Evolutionary conservation across 2,329 filamentous ascomycete species (phyloP).

Genomic region (Pseudocercospora musae): DNA sequence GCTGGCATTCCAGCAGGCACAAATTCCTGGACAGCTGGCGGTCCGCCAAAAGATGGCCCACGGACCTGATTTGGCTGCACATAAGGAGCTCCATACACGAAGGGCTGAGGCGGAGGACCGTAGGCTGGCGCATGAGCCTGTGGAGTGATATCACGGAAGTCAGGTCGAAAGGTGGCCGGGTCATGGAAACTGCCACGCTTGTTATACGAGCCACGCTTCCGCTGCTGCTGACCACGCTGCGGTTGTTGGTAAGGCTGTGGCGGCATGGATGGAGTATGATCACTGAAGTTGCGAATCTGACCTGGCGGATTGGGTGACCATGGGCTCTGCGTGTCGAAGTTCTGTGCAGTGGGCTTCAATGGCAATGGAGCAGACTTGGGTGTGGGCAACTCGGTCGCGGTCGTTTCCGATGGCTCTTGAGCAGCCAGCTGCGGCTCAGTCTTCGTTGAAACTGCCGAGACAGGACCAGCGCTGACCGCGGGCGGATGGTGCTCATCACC

Average conservation of each 20-base stretch:
- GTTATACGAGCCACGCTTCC: conserved; percentile 9
- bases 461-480: neutral
- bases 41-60: conserved; percentile 1
- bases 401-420: neutral
- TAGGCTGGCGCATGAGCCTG: neutral
- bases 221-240: neutral
- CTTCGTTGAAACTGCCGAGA: neutral
- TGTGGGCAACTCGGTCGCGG: neutral
- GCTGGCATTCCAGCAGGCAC: neutral
- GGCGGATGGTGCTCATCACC: neutral
- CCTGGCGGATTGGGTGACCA: neutral
- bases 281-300: conserved; percentile 5
- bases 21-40: neutral
- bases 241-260: neutral
- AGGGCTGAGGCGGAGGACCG: neutral
- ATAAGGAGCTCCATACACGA: neutral
- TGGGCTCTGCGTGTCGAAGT: neutral
- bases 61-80: conserved; percentile 3
- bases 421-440: neutral
- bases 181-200: conserved; percentile 8
- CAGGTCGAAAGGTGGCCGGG: neutral
- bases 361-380: neutral
- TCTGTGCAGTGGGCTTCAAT: neutral
- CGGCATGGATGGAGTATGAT: neutral
- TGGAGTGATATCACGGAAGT: neutral